phyloP scores from a whole-genome alignment of 75 land plant species.

The Picea sitchensis region DNA sequence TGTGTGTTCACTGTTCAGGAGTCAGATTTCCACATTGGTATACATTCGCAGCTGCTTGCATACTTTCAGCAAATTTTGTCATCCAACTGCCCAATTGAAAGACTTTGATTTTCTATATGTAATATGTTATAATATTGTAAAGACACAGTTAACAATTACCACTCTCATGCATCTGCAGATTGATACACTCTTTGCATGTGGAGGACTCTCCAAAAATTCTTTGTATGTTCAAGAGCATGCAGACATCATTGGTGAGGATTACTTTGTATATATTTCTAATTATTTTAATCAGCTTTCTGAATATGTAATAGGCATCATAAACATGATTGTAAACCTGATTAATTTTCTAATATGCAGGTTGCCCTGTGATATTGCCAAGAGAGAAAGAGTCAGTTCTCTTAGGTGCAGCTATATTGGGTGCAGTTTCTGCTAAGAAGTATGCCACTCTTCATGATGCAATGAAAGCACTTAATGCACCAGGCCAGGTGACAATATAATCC shows the following conservation, averaged over 20 bases:
- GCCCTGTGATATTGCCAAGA: constrained; percentile 78
- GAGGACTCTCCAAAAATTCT: constrained; percentile 87
- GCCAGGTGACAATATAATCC: constrained; percentile 48
- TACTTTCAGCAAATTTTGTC: background rate
- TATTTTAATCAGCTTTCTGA: background rate
- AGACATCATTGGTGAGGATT: constrained; percentile 61
- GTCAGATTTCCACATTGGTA: background rate
- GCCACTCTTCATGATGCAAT: constrained; percentile 67
- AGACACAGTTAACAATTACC: background rate
- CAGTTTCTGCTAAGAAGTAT: constrained; percentile 87
- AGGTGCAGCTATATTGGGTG: constrained; percentile 92
- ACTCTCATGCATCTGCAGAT: constrained; percentile 49
- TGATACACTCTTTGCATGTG: constrained; percentile 90
- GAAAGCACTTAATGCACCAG: constrained; percentile 89
- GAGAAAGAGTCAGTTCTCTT: constrained; percentile 92
- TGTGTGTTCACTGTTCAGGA: background rate
- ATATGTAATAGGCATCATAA: background rate
- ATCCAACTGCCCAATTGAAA: background rate
- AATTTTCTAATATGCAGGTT: constrained; percentile 39
- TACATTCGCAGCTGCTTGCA: background rate
- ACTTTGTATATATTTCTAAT: background rate
- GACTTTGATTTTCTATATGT: background rate
- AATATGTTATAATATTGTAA: background rate
- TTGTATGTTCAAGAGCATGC: constrained; percentile 91
- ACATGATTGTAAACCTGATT: constrained; percentile 7